Evolutionary conservation across 129 eudicot species (phyloP).

Genomic region (Erigeron canadensis): DNA sequence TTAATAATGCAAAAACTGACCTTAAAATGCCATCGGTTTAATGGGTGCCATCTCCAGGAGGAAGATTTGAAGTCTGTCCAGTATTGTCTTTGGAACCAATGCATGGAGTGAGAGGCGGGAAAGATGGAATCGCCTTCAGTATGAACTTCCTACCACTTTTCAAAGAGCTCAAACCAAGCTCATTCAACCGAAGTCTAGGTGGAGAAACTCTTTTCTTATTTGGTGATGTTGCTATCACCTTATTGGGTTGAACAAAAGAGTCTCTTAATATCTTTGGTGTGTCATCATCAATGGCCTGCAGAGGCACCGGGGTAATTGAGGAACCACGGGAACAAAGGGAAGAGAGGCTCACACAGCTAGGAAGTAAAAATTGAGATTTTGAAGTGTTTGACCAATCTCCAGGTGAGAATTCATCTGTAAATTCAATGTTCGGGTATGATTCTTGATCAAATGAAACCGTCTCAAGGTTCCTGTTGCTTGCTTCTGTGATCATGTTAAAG

Average conservation of each 20-base stretch:
- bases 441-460: constrained; percentile 34
- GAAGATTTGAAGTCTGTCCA: constrained; percentile 24
- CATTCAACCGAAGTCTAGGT: constrained; percentile 49
- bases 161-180: constrained; percentile 50
- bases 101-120: constrained; percentile 67
- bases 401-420: constrained; percentile 33
- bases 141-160: constrained; percentile 68
- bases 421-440: constrained; percentile 26
- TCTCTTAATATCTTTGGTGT: constrained; percentile 70
- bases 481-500: constrained; percentile 26
- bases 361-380: constrained; percentile 31
- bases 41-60: constrained; percentile 38
- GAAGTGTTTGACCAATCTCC: constrained; percentile 32
- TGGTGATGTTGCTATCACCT: constrained; percentile 68
- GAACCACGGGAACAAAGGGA: constrained; percentile 44
- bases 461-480: constrained; percentile 27
- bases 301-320: constrained; percentile 42
- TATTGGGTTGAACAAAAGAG: constrained; percentile 27
- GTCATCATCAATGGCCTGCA: constrained; percentile 51
- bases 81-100: constrained; percentile 34
- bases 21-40: constrained; percentile 21
- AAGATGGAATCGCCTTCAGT: constrained; percentile 56
- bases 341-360: constrained; percentile 24
- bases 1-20: constrained; percentile 19
- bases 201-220: constrained; percentile 85